phyloP scores from a whole-genome alignment of 805 yeast genomes.

The Starmerella ratchasimensis region DNA sequence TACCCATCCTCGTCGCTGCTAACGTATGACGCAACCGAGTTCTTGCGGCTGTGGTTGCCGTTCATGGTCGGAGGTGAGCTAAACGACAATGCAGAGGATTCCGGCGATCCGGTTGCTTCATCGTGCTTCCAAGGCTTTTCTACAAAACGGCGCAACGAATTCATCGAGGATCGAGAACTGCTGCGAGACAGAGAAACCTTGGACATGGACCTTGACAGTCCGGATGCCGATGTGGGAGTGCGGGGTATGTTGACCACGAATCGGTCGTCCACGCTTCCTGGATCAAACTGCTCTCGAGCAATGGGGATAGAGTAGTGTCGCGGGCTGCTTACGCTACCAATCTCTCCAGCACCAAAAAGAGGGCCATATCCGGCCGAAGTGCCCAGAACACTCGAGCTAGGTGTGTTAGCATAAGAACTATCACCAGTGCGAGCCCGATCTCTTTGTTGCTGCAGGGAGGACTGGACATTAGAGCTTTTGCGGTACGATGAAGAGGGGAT shows the following conservation, averaged over 20 bases:
- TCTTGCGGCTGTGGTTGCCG: constrained; percentile 16
- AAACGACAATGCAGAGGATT: constrained; percentile 14
- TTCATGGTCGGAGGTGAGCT: not conserved
- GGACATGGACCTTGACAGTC: constrained; percentile 17
- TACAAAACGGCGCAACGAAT: constrained; percentile 34
- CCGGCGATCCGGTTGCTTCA: constrained; percentile 5
- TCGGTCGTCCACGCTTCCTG: constrained; percentile 50
- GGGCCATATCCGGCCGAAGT: constrained; percentile 20
- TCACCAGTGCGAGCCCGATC: constrained; percentile 30
- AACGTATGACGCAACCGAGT: constrained; percentile 24
- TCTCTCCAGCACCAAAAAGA: constrained; percentile 23
- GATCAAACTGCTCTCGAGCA: constrained; percentile 13
- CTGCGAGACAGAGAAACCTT: constrained; percentile 17
- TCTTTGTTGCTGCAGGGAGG: constrained; percentile 15
- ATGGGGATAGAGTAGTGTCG: constrained; percentile 20
- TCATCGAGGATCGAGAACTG: constrained; percentile 28
- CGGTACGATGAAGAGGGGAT: constrained; percentile 16
- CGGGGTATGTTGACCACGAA: constrained; percentile 73
- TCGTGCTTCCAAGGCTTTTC: constrained; percentile 30
- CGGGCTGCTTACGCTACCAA: constrained; percentile 22
- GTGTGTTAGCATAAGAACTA: constrained; percentile 21
- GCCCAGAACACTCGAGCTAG: constrained; percentile 12
- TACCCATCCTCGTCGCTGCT: constrained; percentile 21
- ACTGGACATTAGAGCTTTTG: constrained; percentile 10
- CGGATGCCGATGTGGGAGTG: constrained; percentile 28